Percentiles rank a stretch among this genome's conserved stretches.
These are phyloP conservation scores for Alternaria brassicae DNA, from an alignment of 2,329 filamentous ascomycete genomes.

Conservation along the genomic window DNA sequence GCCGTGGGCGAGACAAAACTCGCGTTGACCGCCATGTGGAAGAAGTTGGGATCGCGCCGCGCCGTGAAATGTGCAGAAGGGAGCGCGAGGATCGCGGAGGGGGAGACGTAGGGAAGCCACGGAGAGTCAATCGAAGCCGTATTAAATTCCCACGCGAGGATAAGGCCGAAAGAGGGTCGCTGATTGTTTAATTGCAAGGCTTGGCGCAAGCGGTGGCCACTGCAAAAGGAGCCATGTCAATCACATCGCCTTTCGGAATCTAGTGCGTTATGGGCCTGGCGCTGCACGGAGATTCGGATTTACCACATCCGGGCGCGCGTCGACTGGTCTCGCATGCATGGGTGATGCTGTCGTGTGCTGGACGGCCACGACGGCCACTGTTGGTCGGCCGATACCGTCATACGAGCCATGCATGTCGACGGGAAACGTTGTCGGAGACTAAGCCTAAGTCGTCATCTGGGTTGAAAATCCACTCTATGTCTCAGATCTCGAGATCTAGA, in stretches of 20 bases:
- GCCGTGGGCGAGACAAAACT: constrained; percentile 51
- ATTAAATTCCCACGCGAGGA: constrained; percentile 13
- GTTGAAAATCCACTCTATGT: constrained; percentile 1
- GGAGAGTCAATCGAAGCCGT: constrained; percentile 12
- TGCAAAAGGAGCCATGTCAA: constrained; percentile 14
- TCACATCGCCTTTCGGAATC: constrained; percentile 4
- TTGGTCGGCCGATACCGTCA: constrained; percentile 1
- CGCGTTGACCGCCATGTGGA: constrained; percentile 46
- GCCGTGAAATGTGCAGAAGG: background rate
- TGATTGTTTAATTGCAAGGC: constrained; percentile 21
- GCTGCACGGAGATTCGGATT: constrained; percentile 13
- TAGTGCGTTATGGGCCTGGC: constrained; percentile 6
- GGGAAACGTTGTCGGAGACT: background rate
- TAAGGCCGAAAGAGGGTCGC: constrained; percentile 23
- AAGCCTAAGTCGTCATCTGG: background rate
- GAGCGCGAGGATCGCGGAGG: constrained; percentile 14
- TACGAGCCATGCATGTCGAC: constrained; percentile 2
- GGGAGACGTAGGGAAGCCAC: constrained; percentile 9
- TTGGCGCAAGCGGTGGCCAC: constrained; percentile 22
- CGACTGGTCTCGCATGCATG: constrained; percentile 1
- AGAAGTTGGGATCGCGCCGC: constrained; percentile 8
- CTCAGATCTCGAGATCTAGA: constrained; percentile 6
- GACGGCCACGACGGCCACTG: background rate
- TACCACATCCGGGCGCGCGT: constrained; percentile 6
- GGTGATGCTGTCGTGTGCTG: constrained; percentile 1